phyloP scores from a whole-genome alignment of 2,329 filamentous ascomycete species.

The Nigrospora oryzae region DNA sequence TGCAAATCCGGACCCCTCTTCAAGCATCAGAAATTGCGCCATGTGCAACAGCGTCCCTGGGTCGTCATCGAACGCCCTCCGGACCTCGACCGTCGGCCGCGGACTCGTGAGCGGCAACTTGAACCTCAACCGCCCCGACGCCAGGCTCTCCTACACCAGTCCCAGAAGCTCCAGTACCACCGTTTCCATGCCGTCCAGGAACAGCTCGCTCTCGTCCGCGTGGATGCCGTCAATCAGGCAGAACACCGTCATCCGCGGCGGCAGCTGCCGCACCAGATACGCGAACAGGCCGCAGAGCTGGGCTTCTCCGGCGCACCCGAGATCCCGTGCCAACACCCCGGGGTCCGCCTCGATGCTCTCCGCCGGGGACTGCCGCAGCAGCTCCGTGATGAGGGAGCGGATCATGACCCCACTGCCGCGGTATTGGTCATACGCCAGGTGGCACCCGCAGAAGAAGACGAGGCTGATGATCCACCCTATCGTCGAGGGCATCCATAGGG shows the following conservation, averaged over 20 bases:
- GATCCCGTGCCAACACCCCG: not conserved
- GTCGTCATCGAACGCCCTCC: slow-evolving; percentile 1
- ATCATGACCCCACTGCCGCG: slow-evolving; percentile 3
- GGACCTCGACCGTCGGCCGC: slow-evolving; percentile 3
- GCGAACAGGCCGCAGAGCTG: slow-evolving; percentile 3
- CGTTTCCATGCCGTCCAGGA: not conserved
- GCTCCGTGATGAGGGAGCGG: slow-evolving; percentile 1
- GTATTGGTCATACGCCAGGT: not conserved
- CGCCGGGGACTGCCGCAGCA: slow-evolving; percentile 1
- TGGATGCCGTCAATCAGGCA: too few species aligned
- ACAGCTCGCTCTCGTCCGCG: not conserved
- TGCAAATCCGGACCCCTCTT: not conserved
- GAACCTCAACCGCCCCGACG: not conserved
- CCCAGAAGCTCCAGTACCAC: slow-evolving; percentile 1
- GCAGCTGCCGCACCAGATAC: not conserved
- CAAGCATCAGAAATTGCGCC: slow-evolving; percentile 1
- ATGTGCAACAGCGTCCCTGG: slow-evolving; percentile 1
- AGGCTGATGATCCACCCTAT: not conserved
- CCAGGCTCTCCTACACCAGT: not conserved
- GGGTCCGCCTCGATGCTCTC: not conserved
- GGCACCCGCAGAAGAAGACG: slow-evolving; percentile 5
- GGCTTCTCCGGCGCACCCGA: not conserved
- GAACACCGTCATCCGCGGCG: too few species aligned
- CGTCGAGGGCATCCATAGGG: not conserved
- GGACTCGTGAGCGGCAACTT: slow-evolving; percentile 5